Evolutionary conservation across 768 basidiomycete species (phyloP), one percentile per base, ranked within the genome.

Genomic region (Sistotremastrum niveocremeum): DNA sequence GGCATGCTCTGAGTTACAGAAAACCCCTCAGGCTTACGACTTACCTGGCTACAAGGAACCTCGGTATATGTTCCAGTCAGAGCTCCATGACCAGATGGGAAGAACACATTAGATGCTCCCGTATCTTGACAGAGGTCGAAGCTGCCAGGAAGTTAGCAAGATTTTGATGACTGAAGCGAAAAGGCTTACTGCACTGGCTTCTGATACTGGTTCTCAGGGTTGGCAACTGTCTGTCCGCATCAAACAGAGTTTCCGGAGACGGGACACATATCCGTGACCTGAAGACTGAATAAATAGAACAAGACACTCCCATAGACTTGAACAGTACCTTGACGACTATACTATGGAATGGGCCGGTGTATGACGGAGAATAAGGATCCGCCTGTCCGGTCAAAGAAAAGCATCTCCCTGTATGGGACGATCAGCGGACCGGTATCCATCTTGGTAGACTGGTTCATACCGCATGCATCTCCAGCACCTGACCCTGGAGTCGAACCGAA

Each of bases 81-180:
- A 12, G 76, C 76, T 10, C 70, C 71, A 52, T 72, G 75, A 57
- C 57, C 73, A 0, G 65, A 65, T 1, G 75, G 74, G 71, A 79
- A 79, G 65, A 79, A 79, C 6, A 64, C 65, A 2, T 35, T 48
- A 9, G 70, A 47, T 6, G 71, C 74, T 40, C 76, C 74, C 7
- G 74, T 75, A 49, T 78, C 77, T 42, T 70, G 60, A 54, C 77
- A 79, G 39, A 79, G 68, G 56, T 79, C 76, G 55, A 78, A 79
- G 57, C 76, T 79, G 42, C 2, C n/a, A 20, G 8, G 40, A n/a
- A 28, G 34, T 47, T 42, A 48, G 36, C 20, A 20, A 20, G 20
- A 20, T 20, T 20, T 20, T 20, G 20, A 20, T 20, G 20, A 20
- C 20, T 20, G 20, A 20, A 20, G 20, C 20, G 10, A 39, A 9